Base-by-base conservation (phyloP, 116 monocot genomes). In the Posidonia oceanica region DNA sequence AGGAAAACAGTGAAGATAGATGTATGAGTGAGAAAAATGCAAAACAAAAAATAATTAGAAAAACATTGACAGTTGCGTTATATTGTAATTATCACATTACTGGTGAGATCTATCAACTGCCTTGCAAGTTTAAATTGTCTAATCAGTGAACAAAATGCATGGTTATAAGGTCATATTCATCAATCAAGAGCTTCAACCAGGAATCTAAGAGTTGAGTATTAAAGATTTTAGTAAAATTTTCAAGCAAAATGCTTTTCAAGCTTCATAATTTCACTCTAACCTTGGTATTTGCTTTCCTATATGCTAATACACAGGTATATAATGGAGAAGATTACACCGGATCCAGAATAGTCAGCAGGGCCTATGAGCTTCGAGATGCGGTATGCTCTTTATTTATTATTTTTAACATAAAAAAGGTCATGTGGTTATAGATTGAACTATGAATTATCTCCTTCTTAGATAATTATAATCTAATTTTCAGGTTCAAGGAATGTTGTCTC, bases 401-500 rank as follows among this genome's bases (percentile, higher is more conserved):
- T 15, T 39, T 15, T 17, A 52, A 10, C 36, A 57, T 58, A 15
- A 41, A 41, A 42, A 20, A 41, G 18, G 66, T 20, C 1, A 37
- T 64, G 42, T 20, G 36, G 39, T n/a, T 16, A 55, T 29, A 16
- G 3, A 29, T 48, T 48, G 48, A 12, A 48, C 12, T 48, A 48
- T 48, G 48, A 48, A 10, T 48, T 48, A 5, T 67, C 15, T 6
- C 8, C 36, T 64, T 21, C 69, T 42, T 12, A 48, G 21, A 57
- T 71, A 48, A 48, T 48, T 48, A 29, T 12, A 48, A 48, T 76
- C 21, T n/a, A 52, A 42, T 41, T 63, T 66, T 78, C 75, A 98
- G 97, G 92, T 98, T n/a, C 87, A 84, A 78, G 92, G 97, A 52
- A 98, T 98, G 97, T 68, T 93, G 53, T 98, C 93, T 59, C 93